Conservation (phyloP, 257 asterid species). For the Mentha longifolia region DNA sequence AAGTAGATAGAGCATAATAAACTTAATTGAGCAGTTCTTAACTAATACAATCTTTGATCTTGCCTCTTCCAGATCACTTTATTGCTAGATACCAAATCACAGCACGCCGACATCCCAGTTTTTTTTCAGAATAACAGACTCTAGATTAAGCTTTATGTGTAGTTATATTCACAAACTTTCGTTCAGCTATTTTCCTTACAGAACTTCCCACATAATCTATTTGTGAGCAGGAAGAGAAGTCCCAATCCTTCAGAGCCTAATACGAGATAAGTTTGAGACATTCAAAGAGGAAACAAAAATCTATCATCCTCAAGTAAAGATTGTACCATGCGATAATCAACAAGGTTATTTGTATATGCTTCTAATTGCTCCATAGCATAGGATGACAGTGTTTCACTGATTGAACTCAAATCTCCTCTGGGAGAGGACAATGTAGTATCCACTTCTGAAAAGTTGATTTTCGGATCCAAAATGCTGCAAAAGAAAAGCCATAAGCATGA, state of each 20-base stretch:
- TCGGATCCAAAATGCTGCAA: constrained; percentile 94
- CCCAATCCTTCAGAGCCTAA: neutral
- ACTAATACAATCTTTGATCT: neutral
- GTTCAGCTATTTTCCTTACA: neutral
- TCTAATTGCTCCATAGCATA: constrained; percentile 71
- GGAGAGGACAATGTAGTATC: constrained; percentile 52
- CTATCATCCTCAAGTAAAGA: constrained; percentile 15
- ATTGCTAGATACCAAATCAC: neutral
- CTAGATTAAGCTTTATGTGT: neutral
- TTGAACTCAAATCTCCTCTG: constrained; percentile 47
- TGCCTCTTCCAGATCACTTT: neutral
- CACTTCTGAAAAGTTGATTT: constrained; percentile 59
- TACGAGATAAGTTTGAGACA: neutral
- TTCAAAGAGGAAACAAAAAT: constrained; percentile 20
- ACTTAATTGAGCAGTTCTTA: neutral
- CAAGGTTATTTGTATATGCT: constrained; percentile 76
- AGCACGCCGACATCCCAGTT: neutral
- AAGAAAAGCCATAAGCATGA: constrained; percentile 26
- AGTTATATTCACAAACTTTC: neutral
- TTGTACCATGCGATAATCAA: constrained; percentile 66
- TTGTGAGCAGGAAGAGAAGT: neutral
- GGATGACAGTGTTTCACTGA: constrained; percentile 51
- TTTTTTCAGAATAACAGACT: constrained; percentile 12
- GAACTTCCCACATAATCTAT: constrained; percentile 3
- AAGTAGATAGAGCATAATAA: neutral